Base-by-base conservation (phyloP, 2,329 filamentous ascomycete genomes). In the Fusarium buxicola region DNA sequence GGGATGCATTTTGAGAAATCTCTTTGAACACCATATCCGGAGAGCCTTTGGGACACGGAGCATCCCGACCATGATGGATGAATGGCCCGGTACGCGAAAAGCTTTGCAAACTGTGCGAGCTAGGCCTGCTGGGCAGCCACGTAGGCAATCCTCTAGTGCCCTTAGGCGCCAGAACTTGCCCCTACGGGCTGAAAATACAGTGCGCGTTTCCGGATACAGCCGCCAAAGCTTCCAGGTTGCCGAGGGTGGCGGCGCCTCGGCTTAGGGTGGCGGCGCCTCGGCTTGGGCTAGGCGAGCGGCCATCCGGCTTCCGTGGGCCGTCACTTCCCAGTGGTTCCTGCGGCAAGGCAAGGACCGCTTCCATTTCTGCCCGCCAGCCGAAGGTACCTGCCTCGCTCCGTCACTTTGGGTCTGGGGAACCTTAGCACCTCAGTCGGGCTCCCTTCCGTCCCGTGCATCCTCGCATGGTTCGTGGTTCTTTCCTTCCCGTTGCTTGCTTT, bases 291-390 rank as follows among this genome's bases (percentile, higher is more conserved):
- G 38, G 38, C 53, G 45, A 49, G 58, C 62, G 62, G 62, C 28
- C 8, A 15, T 47, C 50, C 61, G 50, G 60, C 55, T 61, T 39
- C 49, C 43, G 36, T 51, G 18, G 36, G 12, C 57, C 56, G 57
- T 58, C 47, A 64, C 61, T 44, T 48, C 36, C 32, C 56, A 64
- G 46, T 61, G 60, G 59, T 34, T 43, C 38, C 30, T 43, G 35
- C 28, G n/a, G 44, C 32, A 46, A n/a, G 43, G 21, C 15, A 31
- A 25, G 43, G 28, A 25, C 28, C 13, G 31, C n/a, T n/a, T n/a
- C n/a, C n/a, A n/a, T n/a, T n/a, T n/a, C n/a, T n/a, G 44, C 31
- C 44, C 21, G 16, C 45, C 34, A 39, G 24, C 36, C 54, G 27
- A 49, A 50, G 46, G 60, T 58, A 65, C 60, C 46, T 65, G 31